Base-by-base conservation (phyloP, 1,139 yeast genomes). In the Debaryomyces subglobosus region DNA sequence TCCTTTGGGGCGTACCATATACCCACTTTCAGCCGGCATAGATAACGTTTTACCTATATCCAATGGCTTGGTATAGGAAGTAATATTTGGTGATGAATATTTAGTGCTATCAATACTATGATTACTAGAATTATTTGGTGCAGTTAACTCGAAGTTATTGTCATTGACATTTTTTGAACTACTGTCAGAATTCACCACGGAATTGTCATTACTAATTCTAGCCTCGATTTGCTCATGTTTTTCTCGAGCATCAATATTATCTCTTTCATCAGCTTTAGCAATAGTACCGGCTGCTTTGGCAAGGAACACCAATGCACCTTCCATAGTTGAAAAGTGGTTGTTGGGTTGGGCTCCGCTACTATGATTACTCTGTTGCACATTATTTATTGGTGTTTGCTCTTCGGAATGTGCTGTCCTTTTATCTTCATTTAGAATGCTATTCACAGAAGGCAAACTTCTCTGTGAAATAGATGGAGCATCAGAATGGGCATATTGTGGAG, bases 271-370 rank as follows among this genome's bases (percentile, higher is more conserved):
- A 2, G 86, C 85, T 51, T 79, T 75, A 4, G 91, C 88, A 24
- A 85, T 83, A 4, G 81, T 77, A 0, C 91, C 92, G 0, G 92
- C 92, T 0, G 90, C 89, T 53, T 84, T 84, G 3, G 94, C 92
- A 29, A 87, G 64, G 59, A 84, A 86, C 25, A 82, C 86, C 52
- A 87, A 69, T 0, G 92, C 89, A 10, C 85, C 86, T 58, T 82
- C 87, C 77, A 74, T 73, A 58, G 85, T 81, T 5, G 86, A 64
- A 44, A 68, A 67, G 48, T 65, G 68, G 29, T 53, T 52, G 18
- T 46, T 44, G 4, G 50, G 45, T 9, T 46, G 41, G 21, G 45
- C 46, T 15, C 35, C 33, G 32, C 41, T n/a, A 13, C 21, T 6
- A 13, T 27, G 34, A 12, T 21, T 20, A 4, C 23, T 13, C n/a